Evolutionary conservation across 2,329 filamentous ascomycete species (phyloP).

Genomic region (Penicillium vulpinum): DNA sequence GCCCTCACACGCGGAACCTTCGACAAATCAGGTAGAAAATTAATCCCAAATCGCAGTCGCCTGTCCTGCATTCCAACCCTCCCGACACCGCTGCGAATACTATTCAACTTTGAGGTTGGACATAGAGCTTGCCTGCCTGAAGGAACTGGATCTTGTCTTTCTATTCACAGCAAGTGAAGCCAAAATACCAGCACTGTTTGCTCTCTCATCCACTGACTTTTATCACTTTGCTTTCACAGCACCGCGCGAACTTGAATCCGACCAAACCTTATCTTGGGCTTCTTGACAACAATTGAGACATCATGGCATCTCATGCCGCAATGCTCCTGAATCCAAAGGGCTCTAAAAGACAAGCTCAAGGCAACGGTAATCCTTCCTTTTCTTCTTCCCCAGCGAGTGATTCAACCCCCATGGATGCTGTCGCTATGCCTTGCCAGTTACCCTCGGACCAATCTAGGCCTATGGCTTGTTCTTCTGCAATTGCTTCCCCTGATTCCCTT

Average conservation of each 20-base stretch:
- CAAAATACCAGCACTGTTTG: neutral
- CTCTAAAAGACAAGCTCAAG: constrained; percentile 38
- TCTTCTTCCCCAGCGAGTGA: constrained; percentile 2
- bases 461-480: neutral
- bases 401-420: neutral
- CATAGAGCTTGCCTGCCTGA: neutral
- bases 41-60: neutral
- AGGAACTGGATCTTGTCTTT: neutral
- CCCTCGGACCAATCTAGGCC: neutral
- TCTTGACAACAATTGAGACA: constrained; percentile 6
- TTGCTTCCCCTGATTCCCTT: neutral
- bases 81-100: neutral
- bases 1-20: neutral
- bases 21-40: neutral
- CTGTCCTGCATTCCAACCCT: neutral
- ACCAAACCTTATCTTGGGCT: constrained; percentile 5
- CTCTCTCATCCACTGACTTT: neutral
- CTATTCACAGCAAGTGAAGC: neutral
- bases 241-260: constrained; percentile 2
- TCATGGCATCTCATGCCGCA: constrained; percentile 43
- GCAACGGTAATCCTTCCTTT: constrained; percentile 34
- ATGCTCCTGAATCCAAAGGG: constrained; percentile 48
- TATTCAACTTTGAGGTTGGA: neutral
- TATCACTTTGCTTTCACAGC: constrained; percentile 3
- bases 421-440: neutral